Base-by-base conservation (phyloP, 441 rosid species). In the Isatis lusitanica region DNA sequence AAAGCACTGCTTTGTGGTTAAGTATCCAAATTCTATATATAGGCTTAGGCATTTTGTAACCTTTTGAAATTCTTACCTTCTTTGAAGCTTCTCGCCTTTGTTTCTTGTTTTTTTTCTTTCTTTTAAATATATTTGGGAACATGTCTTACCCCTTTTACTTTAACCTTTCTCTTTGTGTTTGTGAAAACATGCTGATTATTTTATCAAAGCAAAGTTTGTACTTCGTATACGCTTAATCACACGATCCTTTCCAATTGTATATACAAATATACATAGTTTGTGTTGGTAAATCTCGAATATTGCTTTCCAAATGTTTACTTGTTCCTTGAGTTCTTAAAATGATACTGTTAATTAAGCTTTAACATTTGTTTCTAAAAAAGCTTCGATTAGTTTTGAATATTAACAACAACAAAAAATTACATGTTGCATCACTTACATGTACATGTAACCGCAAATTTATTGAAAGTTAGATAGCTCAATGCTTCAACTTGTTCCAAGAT, bases 1-100 rank as follows among this genome's bases (percentile, higher is more conserved):
- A 73, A 73, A 64, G 71, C 71, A 70, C 79, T 63, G 16, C 62
- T 70, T 70, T 43, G 71, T 65, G 71, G 66, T 70, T 70, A 76
- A 76, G 79, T 64, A 70, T 76, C 47, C 31, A 33, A 66, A 46
- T 63, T 75, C 75, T 69, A 75, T 63, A 46, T 55, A 44, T 69
- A 74, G 67, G 39, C 74, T 75, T 58, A 42, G 16, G 26, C 44
- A 28, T 66, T 76, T 70, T 61, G 36, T 43, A 9, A 64, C 28
- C 72, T 70, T 56, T 70, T 48, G 71, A 39, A 64, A 76, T 58
- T 65, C 71, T 63, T 76, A 58, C 68, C 56, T 64, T 76, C 71
- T 39, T 13, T 6, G 72, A 70, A 64, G 53, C 40, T 76, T 70
- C 75, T 56, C 21, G 9, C 43, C 18, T 56, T 47, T 18, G 39